A percentile compares a stretch with the other conserved stretches of the same genome.
Conservation (phyloP, 2,329 filamentous ascomycete genomes). For the Berkeleyomyces basicola region DNA sequence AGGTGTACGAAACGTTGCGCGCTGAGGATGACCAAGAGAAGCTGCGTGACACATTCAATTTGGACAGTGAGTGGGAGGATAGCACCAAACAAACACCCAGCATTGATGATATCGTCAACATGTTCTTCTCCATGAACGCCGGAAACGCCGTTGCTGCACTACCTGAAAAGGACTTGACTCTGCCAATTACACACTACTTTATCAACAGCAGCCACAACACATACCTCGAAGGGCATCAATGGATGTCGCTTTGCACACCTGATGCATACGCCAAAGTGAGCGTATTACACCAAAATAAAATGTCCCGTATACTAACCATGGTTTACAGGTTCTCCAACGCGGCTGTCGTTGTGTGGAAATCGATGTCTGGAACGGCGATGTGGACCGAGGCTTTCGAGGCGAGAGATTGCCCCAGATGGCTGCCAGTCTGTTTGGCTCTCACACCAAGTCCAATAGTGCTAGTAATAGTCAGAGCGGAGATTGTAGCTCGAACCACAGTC, state of each 20-base stretch:
- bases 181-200: slow-evolving; percentile 74
- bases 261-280: slow-evolving; percentile 62
- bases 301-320: not conserved
- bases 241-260: slow-evolving; percentile 59
- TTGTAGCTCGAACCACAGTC: not conserved
- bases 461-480: not conserved
- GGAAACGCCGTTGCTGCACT: slow-evolving; percentile 25
- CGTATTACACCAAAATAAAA: slow-evolving; percentile 12
- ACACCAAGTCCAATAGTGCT: slow-evolving; percentile 16
- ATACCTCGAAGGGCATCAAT: slow-evolving; percentile 74
- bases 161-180: slow-evolving; percentile 39
- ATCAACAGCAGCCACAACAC: slow-evolving; percentile 94
- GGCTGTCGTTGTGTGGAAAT: slow-evolving; percentile 88
- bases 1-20: not conserved
- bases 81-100: not conserved
- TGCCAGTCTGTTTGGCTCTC: slow-evolving; percentile 24
- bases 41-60: not conserved
- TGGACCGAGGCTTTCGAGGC: slow-evolving; percentile 29
- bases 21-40: not conserved
- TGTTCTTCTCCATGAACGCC: slow-evolving; percentile 9
- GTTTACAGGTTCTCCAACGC: slow-evolving; percentile 45
- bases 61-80: not conserved
- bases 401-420: slow-evolving; percentile 30
- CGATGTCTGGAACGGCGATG: slow-evolving; percentile 75
- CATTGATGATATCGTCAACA: slow-evolving; percentile 1